These are phyloP conservation scores for Didymella pomorum DNA, from an alignment of 2,329 filamentous ascomycete species.

Conservation along the genomic window DNA sequence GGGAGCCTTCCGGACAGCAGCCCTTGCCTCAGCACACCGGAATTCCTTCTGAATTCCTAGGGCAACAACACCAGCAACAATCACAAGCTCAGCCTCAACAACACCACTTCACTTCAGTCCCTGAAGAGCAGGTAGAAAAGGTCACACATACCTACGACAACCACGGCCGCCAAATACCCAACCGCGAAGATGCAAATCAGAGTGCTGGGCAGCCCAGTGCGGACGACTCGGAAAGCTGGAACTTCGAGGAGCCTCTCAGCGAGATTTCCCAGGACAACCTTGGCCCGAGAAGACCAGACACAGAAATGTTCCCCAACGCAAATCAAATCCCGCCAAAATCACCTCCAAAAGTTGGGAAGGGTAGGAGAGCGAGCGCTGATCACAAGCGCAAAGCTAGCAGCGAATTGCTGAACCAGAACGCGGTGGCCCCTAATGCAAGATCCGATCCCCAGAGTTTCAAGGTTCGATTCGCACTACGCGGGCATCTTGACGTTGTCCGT, in stretches of 20 bases:
- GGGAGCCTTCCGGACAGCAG: slow-evolving; percentile 55
- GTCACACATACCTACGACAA: slow-evolving; percentile 67
- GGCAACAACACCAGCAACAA: slow-evolving; percentile 37
- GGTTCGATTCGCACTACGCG: slow-evolving; percentile 87
- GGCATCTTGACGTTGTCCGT: slow-evolving; percentile 91
- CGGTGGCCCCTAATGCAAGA: slow-evolving; percentile 56
- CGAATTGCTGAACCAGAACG: slow-evolving; percentile 67
- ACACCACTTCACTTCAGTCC: slow-evolving; percentile 52
- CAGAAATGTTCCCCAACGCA: slow-evolving; percentile 84
- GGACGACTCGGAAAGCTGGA: slow-evolving; percentile 80
- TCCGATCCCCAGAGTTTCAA: slow-evolving; percentile 83
- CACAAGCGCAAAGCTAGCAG: slow-evolving; percentile 66
- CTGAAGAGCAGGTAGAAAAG: slow-evolving; percentile 65
- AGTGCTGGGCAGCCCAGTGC: slow-evolving; percentile 49
- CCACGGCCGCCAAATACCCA: slow-evolving; percentile 61
- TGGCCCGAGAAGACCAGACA: slow-evolving; percentile 76
- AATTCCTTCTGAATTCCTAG: slow-evolving; percentile 48
- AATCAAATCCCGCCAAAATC: slow-evolving; percentile 82
- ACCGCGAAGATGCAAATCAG: slow-evolving; percentile 53
- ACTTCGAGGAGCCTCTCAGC: slow-evolving; percentile 81
- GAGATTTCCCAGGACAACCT: slow-evolving; percentile 64
- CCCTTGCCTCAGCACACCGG: slow-evolving; percentile 47
- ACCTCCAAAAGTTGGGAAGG: slow-evolving; percentile 70
- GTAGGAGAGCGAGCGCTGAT: slow-evolving; percentile 79
- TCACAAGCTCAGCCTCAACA: slow-evolving; percentile 37